Conservation (phyloP, 2,329 filamentous ascomycete genomes). For the Fusarium austroafricanum region DNA sequence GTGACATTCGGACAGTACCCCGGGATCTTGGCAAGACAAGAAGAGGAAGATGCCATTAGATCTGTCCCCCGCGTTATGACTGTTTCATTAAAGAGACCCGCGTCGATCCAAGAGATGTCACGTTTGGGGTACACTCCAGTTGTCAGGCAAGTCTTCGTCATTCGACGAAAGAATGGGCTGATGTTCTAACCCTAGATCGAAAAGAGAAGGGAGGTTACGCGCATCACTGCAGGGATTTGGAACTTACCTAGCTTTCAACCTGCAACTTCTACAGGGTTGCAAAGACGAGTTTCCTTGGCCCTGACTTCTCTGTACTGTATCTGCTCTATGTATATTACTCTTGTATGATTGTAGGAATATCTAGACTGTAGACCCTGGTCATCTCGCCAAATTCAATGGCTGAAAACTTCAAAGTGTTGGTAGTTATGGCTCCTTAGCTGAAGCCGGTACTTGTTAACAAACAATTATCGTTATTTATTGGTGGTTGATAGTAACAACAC, state of each 20-base stretch:
- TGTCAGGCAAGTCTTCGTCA: conserved; percentile 15
- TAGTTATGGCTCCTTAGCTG: neutral
- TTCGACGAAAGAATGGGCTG: conserved; percentile 11
- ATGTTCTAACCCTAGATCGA: neutral
- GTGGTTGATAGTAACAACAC: conserved; percentile 15
- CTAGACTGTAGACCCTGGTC: neutral
- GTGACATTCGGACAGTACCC: neutral
- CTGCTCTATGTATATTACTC: neutral
- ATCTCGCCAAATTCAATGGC: neutral
- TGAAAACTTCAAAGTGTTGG: neutral
- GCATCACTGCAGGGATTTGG: neutral
- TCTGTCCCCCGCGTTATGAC: neutral
- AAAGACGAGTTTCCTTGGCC: neutral
- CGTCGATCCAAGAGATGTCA: neutral
- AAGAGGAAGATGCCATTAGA: neutral
- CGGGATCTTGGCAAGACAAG: neutral
- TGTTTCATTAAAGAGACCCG: neutral
- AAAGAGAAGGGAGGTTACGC: neutral
- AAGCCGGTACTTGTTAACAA: neutral
- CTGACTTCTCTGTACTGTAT: neutral
- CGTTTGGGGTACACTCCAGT: neutral
- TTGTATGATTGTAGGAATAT: neutral
- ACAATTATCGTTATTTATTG: conserved; percentile 3
- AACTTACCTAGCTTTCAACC: neutral
- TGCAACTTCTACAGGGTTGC: neutral